These are phyloP conservation scores for Clarireedia paspali DNA, from an alignment of 2,329 filamentous ascomycete species.

Conservation along the genomic window DNA sequence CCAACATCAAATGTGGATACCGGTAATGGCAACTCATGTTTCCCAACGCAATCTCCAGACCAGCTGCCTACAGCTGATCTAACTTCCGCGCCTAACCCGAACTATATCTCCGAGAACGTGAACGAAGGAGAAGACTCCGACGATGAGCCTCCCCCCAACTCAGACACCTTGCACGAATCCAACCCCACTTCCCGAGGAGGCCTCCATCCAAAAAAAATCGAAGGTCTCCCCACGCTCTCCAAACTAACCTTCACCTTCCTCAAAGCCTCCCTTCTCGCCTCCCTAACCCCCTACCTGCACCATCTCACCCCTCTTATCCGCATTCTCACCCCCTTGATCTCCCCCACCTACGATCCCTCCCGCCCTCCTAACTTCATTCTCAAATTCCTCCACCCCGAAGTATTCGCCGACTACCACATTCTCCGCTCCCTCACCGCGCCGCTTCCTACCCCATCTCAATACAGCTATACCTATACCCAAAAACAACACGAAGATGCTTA, in stretches of 20 bases:
- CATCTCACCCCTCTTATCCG: not conserved
- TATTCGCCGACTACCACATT: slow-evolving; percentile 46
- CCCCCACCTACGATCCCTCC: slow-evolving; percentile 23
- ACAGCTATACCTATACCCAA: slow-evolving; percentile 35
- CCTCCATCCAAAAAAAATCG: not conserved
- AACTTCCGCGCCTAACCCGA: not conserved
- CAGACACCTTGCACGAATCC: not conserved
- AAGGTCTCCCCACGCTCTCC: slow-evolving; percentile 7
- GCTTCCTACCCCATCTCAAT: slow-evolving; percentile 41
- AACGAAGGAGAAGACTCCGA: not conserved
- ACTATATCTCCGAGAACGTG: not conserved
- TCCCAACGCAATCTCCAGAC: not conserved
- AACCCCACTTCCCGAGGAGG: not conserved
- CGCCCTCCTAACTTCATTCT: slow-evolving; percentile 37
- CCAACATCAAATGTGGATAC: slow-evolving; percentile 15
- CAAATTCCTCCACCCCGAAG: slow-evolving; percentile 51
- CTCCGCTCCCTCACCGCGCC: slow-evolving; percentile 33
- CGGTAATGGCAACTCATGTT: not conserved
- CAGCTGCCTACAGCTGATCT: not conserved
- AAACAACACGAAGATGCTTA: slow-evolving; percentile 43
- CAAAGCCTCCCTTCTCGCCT: not conserved
- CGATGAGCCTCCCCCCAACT: not conserved
- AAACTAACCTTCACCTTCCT: slow-evolving; percentile 8
- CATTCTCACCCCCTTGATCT: slow-evolving; percentile 15
- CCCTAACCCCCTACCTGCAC: not conserved